Evolutionary conservation across 495 filamentous ascomycete species (phyloP).

Genomic region (Aspergillus ellipticus): DNA sequence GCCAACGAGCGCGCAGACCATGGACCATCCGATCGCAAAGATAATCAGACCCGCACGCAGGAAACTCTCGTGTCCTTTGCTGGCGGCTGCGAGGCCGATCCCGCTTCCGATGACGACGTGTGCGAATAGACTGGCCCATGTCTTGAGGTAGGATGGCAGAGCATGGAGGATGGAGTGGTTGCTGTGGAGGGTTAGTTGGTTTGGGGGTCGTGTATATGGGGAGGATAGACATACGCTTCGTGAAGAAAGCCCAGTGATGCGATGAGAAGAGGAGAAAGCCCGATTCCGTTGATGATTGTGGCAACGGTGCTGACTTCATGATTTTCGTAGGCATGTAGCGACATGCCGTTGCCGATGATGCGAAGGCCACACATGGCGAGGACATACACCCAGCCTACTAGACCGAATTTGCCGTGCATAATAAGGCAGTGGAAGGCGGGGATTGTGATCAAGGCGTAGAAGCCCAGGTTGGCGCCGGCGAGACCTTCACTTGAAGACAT

Average conservation of each 20-base stretch:
- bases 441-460: conserved; percentile 30
- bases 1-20: not conserved
- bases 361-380: conserved; percentile 35
- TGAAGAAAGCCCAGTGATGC: conserved; percentile 34
- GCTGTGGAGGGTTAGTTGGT: not conserved
- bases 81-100: not conserved
- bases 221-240: conserved; percentile 30
- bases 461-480: conserved; percentile 24
- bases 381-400: conserved; percentile 39
- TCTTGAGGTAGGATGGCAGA: not conserved
- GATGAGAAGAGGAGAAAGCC: conserved; percentile 39
- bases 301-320: conserved; percentile 18
- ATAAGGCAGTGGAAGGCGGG: conserved; percentile 30
- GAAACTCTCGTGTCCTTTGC: not conserved
- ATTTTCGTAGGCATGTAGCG: conserved; percentile 11
- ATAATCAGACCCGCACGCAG: not conserved
- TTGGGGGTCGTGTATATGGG: no score
- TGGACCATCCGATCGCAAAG: not conserved
- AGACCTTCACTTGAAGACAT: not conserved
- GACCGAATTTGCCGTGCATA: conserved; percentile 31
- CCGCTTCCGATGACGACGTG: not conserved
- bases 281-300: conserved; percentile 36
- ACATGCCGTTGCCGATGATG: conserved; percentile 32
- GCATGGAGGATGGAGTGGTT: not conserved
- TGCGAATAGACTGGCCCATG: not conserved